Conservation (phyloP, 2,329 filamentous ascomycete species). For the Fusarium sp. region DNA sequence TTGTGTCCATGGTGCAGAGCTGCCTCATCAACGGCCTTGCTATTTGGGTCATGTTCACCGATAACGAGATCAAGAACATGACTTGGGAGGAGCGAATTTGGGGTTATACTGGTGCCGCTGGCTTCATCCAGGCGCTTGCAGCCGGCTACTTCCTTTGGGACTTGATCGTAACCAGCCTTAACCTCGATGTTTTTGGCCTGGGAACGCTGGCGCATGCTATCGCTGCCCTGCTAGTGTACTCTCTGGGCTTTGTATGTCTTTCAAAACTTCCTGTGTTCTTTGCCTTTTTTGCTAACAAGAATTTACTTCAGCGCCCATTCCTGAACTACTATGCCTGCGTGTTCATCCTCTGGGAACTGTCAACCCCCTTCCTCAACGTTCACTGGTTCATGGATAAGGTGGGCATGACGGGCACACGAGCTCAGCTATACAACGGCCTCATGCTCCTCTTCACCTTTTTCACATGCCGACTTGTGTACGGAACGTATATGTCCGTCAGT, state of each 20-base stretch:
- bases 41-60: constrained; percentile 77
- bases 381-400: constrained; percentile 95
- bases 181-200: constrained; percentile 79
- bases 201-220: constrained; percentile 83
- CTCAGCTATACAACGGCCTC: constrained; percentile 83
- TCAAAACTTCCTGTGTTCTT: not conserved
- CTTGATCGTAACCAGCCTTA: constrained; percentile 73
- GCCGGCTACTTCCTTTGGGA: constrained; percentile 90
- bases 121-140: constrained; percentile 81
- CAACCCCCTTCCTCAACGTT: constrained; percentile 85
- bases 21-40: constrained; percentile 77
- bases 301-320: constrained; percentile 74
- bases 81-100: constrained; percentile 76
- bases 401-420: constrained; percentile 77
- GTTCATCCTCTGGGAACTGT: constrained; percentile 91
- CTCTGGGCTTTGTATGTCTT: constrained; percentile 79
- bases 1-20: constrained; percentile 85
- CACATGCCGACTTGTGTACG: constrained; percentile 80
- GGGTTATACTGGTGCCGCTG: constrained; percentile 79
- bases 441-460: constrained; percentile 80
- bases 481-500: constrained; percentile 76
- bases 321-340: constrained; percentile 84
- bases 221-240: constrained; percentile 79
- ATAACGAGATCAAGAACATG: constrained; percentile 76
- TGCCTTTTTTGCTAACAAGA: not conserved